A percentile compares a stretch with the other conserved stretches of the same genome.
Evolutionary conservation across 164 flowering plant species (phyloP).

Genomic region (Echeveria elegans): DNA sequence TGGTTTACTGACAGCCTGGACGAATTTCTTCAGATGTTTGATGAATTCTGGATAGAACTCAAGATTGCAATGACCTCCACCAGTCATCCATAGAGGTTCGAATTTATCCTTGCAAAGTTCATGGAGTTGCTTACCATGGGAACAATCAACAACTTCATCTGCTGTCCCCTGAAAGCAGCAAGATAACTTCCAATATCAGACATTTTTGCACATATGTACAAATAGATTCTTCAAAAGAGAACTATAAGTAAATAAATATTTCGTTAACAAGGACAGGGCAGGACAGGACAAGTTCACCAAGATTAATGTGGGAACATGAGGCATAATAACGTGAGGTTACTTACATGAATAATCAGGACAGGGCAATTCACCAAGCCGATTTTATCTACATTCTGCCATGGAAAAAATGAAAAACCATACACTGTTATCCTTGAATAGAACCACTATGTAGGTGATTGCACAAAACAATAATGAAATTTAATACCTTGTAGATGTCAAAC

Average conservation of each 20-base stretch:
- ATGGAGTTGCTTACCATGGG: conserved; percentile 67
- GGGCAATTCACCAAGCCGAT: conserved; percentile 70
- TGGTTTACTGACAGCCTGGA: too few relatives aligned
- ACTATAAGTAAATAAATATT: too few relatives aligned
- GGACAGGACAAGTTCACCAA: too few relatives aligned
- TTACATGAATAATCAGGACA: conserved; percentile 84
- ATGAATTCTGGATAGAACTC: conserved; percentile 54
- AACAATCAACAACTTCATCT: conserved; percentile 60
- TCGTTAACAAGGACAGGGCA: too few relatives aligned
- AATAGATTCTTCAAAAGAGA: too few relatives aligned
- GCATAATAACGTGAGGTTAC: conserved; percentile 16
- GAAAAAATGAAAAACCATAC: conserved; percentile 5
- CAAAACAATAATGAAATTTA: neutral
- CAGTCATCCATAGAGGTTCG: conserved; percentile 60
- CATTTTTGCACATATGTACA: too few relatives aligned
- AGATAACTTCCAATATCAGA: too few relatives aligned
- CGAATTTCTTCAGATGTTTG: conserved; percentile 50
- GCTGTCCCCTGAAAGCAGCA: conserved; percentile 66
- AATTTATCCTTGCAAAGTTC: conserved; percentile 61
- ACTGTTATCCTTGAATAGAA: too few relatives aligned
- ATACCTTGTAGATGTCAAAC: conserved; percentile 98
- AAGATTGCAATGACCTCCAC: conserved; percentile 55
- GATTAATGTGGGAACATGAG: neutral
- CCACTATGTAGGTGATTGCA: too few relatives aligned
- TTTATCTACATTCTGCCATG: conserved; percentile 79